Percentiles rank a stretch among this genome's conserved stretches.
Evolutionary conservation across 768 basidiomycete species (phyloP).

Genomic region (Tephrocybe sp.): DNA sequence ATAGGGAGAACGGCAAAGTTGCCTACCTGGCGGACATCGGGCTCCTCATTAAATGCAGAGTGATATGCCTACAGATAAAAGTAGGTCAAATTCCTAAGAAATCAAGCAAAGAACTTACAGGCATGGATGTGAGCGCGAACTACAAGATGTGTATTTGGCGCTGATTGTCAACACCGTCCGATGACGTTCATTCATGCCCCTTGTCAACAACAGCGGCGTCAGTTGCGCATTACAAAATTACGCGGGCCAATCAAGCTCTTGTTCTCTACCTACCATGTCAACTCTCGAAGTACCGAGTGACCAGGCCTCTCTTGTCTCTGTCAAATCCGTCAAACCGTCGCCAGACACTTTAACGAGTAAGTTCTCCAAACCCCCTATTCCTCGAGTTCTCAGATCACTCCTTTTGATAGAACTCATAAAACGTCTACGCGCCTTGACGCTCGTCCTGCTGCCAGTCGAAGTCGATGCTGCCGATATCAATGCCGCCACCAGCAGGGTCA

Average conservation of each 20-base stretch:
- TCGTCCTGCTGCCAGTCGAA: slow-evolving; percentile 76
- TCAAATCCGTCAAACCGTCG: slow-evolving; percentile 49
- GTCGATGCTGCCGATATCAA: slow-evolving; percentile 64
- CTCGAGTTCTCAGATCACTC: background rate
- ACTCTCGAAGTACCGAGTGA: slow-evolving; percentile 34
- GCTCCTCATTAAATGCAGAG: slow-evolving; percentile 85
- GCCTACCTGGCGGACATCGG: slow-evolving; percentile 80
- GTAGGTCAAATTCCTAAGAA: background rate
- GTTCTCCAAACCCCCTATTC: slow-evolving; percentile 18
- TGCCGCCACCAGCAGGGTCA: slow-evolving; percentile 78
- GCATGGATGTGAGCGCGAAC: slow-evolving; percentile 36
- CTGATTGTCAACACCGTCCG: slow-evolving; percentile 26
- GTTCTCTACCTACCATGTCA: slow-evolving; percentile 27
- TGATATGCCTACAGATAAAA: slow-evolving; percentile 78
- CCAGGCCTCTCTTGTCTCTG: slow-evolving; percentile 40
- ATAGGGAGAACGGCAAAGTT: slow-evolving; percentile 91
- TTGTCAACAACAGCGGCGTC: background rate
- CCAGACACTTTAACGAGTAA: slow-evolving; percentile 78
- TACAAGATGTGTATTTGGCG: slow-evolving; percentile 25
- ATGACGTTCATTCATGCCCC: slow-evolving; percentile 24
- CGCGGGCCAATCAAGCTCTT: background rate
- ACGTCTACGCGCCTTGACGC: slow-evolving; percentile 72
- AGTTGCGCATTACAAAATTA: background rate
- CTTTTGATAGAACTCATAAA: slow-evolving; percentile 66
- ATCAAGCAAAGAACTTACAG: slow-evolving; percentile 36